Evolutionary conservation across 371 early-diverging fungal species (phyloP), one percentile per base, ranked within the genome.

Genomic region (Zychaea mexicana): DNA sequence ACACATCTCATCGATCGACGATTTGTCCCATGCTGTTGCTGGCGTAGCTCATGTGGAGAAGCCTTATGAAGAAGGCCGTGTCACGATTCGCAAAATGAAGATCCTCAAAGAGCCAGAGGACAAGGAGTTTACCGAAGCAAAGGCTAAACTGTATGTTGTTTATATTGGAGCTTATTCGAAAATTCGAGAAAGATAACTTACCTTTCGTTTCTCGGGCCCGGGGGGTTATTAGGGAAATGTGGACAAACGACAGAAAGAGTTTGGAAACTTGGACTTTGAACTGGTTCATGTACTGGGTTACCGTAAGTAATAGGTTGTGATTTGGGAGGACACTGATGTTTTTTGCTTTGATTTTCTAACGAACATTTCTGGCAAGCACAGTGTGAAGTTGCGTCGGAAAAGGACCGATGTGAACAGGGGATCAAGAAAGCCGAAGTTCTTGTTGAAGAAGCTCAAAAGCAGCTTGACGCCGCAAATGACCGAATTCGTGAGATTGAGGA

Each of bases 261-360:
- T 49, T 81, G 26, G 67, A 81, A 24, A 62, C 62, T n/a, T 81
- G 82, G 82, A 57, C 67, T 24, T 28, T 76, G 17, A 69, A 72
- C 19, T 81, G 82, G 82, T 49, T 67, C 32, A 21, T 78, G 59
- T 49, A 60, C 12, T 70, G 66, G 53, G 5, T 73, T 15, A 81
- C 76, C 31, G 81, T 76, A 81, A 69, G 76, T 42, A 7, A 33
- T 33, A 12, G 12, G 12, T 8, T 8, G 33, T 12, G 6, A 5
- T 4, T 15, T 15, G 3, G 15, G 8, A 15, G 2, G 36, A 36
- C 15, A 36, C 8, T 36, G 36, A 36, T 15, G 15, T 36, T n/a
- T n/a, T n/a, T n/a, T 36, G 7, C 7, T 42, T 42, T n/a, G 13
- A 15, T 42, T 7, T 42, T 36, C 17, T 30, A 24, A 38, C 2